phyloP scores from a whole-genome alignment of 371 early-diverging fungal species.

The Mucor mucedo region DNA sequence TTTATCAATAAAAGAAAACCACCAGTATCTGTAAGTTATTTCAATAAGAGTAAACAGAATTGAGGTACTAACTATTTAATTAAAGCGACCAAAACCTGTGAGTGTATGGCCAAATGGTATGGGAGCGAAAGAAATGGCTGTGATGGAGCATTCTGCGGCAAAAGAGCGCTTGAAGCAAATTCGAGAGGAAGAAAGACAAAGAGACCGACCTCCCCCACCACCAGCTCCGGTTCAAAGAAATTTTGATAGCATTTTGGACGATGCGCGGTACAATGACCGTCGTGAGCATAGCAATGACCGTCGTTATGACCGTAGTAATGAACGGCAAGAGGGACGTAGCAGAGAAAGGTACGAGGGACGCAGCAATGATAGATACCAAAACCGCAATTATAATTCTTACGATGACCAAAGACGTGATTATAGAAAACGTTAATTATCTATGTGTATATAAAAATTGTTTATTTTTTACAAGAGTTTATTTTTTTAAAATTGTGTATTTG shows the following conservation, averaged over 20 bases:
- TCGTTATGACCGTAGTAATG: background rate
- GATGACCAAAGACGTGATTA: too few relatives aligned
- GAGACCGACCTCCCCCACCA: background rate
- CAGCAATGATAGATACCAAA: background rate
- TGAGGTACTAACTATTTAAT: background rate
- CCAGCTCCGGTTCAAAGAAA: conserved; percentile 1
- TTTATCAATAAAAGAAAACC: conserved; percentile 28
- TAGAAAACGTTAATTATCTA: background rate
- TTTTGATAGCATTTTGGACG: conserved; percentile 15
- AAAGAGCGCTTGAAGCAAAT: conserved; percentile 14
- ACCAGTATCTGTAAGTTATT: conserved; percentile 9
- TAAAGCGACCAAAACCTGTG: conserved; percentile 17
- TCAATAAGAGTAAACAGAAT: too few relatives aligned
- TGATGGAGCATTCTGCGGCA: conserved; percentile 28
- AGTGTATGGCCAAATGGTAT: conserved; percentile 12
- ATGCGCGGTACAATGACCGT: conserved; percentile 8
- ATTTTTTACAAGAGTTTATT: background rate
- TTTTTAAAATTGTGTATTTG: background rate
- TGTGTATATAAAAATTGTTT: background rate
- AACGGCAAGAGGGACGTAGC: background rate
- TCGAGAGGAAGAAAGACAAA: conserved; percentile 20
- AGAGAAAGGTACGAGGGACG: background rate
- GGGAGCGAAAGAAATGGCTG: conserved; percentile 23
- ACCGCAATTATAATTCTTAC: background rate
- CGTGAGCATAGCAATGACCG: background rate